Evolutionary conservation across 768 basidiomycete species (phyloP), one percentile per base, ranked within the genome.

Genomic region (Nidularia pulvinata): DNA sequence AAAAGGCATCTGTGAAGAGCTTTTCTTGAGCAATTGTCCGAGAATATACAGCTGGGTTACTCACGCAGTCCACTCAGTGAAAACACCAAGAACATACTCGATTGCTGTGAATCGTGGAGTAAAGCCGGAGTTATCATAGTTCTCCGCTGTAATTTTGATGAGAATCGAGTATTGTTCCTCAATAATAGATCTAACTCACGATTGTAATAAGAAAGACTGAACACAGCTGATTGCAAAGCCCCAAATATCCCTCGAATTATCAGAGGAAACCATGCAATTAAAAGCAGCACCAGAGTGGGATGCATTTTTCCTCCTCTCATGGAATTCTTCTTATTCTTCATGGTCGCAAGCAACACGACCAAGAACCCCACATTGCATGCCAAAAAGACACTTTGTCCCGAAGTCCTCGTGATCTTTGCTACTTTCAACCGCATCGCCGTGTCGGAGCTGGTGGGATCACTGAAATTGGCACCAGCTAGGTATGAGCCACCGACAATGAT

Each of bases 301-400:
- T 73, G 71, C 1, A 63, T 58, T 14, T 48, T 55, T 33, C 36
- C 32, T 22, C 54, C 54, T 16, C 65, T 58, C 22, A 51, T 54
- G 25, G 25, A 30, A 30, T 4, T 30, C 30, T 53, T 61, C 47
- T 57, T 61, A 37, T 63, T 59, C 4, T 50, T 49, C 14, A 70
- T 66, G n/a, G 71, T 65, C 10, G 62, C 53, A 11, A 63, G 13
- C 35, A 73, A 65, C 46, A 58, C 61, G 35, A 59, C 49, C 2
- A 68, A 52, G 0, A 72, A 55, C 13, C 63, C 11, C 19, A 61
- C 36, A 42, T 69, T 72, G 33, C 66, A 57, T 6, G 58, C 52
- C n/a, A 73, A 64, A 59, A 72, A 72, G 19, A 73, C 62, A 30
- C 61, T 48, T 49, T 71, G 69, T 1, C 70, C 72, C 11, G 61